Percentiles rank a stretch among this genome's conserved stretches.
These are phyloP conservation scores for Grosmannia clavigera DNA, from an alignment of 2,329 filamentous ascomycete genomes.

Conservation along the genomic window DNA sequence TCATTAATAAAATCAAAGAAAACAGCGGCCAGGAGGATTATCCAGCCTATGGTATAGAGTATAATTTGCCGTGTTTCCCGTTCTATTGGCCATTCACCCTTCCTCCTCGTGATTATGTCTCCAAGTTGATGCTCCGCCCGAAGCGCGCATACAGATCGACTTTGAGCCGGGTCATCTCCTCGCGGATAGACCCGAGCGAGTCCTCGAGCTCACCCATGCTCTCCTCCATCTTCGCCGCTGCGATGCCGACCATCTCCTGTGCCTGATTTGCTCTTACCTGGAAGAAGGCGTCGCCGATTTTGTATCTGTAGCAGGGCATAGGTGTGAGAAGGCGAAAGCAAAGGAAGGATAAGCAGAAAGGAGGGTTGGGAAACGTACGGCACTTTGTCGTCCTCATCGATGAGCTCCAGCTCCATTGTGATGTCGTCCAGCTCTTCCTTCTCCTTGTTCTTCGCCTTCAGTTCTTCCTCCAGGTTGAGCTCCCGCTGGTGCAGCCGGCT, in stretches of 20 bases:
- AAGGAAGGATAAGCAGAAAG: background rate
- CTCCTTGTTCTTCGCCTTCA: slow-evolving; percentile 84
- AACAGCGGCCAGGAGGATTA: background rate
- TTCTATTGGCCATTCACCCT: background rate
- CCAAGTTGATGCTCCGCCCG: slow-evolving; percentile 91
- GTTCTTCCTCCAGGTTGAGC: slow-evolving; percentile 62
- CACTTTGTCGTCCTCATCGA: slow-evolving; percentile 70
- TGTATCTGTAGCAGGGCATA: slow-evolving; percentile 54
- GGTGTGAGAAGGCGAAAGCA: background rate
- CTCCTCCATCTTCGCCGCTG: slow-evolving; percentile 60
- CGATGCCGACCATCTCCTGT: slow-evolving; percentile 66
- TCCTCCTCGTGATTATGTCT: slow-evolving; percentile 42
- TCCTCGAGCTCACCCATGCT: slow-evolving; percentile 69
- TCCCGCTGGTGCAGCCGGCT: slow-evolving; percentile 87
- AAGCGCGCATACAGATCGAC: slow-evolving; percentile 89
- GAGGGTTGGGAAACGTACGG: slow-evolving; percentile 47
- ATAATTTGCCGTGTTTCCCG: background rate
- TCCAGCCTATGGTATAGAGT: background rate
- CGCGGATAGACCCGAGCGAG: slow-evolving; percentile 58
- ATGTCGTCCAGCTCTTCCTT: slow-evolving; percentile 97
- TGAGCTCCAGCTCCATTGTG: slow-evolving; percentile 68
- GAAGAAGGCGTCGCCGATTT: slow-evolving; percentile 93
- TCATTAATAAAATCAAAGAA: background rate
- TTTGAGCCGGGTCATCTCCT: slow-evolving; percentile 85
- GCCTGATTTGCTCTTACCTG: slow-evolving; percentile 73